Percentiles rank a stretch among this genome's conserved stretches.
These are phyloP conservation scores for Haematococcus sp. DNA, from an alignment of 139 green algal species.

Conservation along the genomic window DNA sequence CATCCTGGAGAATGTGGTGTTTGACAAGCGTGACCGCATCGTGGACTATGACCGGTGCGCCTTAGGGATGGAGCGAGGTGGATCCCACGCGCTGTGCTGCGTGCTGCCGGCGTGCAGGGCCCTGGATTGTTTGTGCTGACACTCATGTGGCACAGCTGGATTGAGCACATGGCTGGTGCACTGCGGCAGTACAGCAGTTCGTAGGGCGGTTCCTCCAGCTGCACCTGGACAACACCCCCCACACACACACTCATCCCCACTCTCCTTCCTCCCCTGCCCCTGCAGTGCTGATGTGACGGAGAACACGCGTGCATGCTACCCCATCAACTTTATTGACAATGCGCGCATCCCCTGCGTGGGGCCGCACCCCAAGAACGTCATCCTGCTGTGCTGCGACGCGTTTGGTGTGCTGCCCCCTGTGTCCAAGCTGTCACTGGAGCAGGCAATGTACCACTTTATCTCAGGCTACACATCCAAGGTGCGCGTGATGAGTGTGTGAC, in stretches of 20 bases:
- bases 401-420: constrained; percentile 94
- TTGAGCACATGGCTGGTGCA: no score
- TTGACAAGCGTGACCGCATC: constrained; percentile 57
- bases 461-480: constrained; percentile 96
- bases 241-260: no score
- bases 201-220: no score
- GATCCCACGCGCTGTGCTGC: no score
- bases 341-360: constrained; percentile 87
- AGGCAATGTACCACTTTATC: constrained; percentile 99
- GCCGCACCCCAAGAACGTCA: constrained; percentile 72
- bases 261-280: background rate
- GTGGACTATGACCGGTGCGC: constrained; percentile 58
- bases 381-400: constrained; percentile 66
- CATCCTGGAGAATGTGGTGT: constrained; percentile 85
- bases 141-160: no score
- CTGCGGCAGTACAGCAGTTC: no score
- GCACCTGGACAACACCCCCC: no score
- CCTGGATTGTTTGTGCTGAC: no score
- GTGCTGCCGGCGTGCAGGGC: no score
- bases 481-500: background rate
- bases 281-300: constrained; percentile 13
- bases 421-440: constrained; percentile 73
- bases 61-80: background rate
- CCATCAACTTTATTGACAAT: constrained; percentile 94
- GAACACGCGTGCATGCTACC: constrained; percentile 77